Conservation (phyloP, 75 land plant genomes). For the Picea glauca region DNA sequence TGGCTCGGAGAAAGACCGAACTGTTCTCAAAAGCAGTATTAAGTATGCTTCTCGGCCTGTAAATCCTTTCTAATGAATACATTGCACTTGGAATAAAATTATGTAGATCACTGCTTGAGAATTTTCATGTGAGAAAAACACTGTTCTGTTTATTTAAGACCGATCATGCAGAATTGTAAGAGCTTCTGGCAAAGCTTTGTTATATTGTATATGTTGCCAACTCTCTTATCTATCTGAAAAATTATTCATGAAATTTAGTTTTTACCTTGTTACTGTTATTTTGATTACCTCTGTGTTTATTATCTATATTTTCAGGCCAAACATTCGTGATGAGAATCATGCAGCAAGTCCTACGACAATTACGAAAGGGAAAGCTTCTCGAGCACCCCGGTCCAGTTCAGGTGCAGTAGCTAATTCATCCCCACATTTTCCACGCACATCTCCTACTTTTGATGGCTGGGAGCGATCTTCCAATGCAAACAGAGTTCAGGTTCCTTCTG, state of each 20-base stretch:
- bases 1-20: constrained; percentile 60
- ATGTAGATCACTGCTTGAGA: not conserved
- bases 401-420: constrained; percentile 37
- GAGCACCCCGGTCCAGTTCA: constrained; percentile 71
- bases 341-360: constrained; percentile 49
- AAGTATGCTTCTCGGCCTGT: constrained; percentile 38
- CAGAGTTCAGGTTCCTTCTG: constrained; percentile 38
- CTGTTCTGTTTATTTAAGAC: not conserved
- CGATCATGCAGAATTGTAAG: not conserved
- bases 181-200: not conserved
- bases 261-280: not conserved
- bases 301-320: constrained; percentile 25
- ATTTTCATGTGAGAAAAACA: not conserved
- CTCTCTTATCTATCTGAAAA: not conserved
- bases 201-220: not conserved
- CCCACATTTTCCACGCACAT: constrained; percentile 30
- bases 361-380: constrained; percentile 55
- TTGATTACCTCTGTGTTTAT: not conserved
- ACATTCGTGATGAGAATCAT: constrained; percentile 46
- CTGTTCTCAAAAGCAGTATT: constrained; percentile 38
- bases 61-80: not conserved
- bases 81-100: not conserved
- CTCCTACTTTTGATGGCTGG: constrained; percentile 40
- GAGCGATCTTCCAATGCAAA: constrained; percentile 37
- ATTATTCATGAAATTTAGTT: not conserved